phyloP scores from a whole-genome alignment of 768 basidiomycete genomes.

The Pleurotus giganteus region DNA sequence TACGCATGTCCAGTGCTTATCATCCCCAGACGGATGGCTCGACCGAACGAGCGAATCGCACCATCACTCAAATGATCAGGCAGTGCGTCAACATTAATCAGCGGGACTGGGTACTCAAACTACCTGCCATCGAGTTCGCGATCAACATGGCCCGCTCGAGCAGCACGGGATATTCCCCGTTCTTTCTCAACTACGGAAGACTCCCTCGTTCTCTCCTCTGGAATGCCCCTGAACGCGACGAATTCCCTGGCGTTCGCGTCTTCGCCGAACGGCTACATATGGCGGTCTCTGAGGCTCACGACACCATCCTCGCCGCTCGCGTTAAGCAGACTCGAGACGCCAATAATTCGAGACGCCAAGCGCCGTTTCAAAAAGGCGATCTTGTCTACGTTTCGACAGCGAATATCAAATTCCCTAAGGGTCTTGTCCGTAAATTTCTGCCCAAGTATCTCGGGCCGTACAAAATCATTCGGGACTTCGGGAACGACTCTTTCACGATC shows the following conservation, averaged over 20 bases:
- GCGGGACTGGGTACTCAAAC: slow-evolving; percentile 25
- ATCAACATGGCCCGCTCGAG: slow-evolving; percentile 32
- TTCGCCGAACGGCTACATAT: slow-evolving; percentile 20
- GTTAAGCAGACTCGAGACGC: slow-evolving; percentile 12
- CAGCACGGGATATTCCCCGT: slow-evolving; percentile 31
- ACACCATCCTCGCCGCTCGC: slow-evolving; percentile 20
- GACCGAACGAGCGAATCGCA: slow-evolving; percentile 30
- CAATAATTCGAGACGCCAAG: slow-evolving; percentile 1
- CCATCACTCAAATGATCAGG: slow-evolving; percentile 27
- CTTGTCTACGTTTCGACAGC: slow-evolving; percentile 21
- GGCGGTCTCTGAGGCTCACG: slow-evolving; percentile 25
- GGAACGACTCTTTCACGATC: slow-evolving; percentile 8
- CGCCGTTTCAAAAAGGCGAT: slow-evolving; percentile 7
- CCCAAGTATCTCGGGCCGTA: slow-evolving; percentile 24
- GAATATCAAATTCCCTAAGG: slow-evolving; percentile 21
- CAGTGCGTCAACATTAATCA: slow-evolving; percentile 21
- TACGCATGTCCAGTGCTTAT: slow-evolving; percentile 27
- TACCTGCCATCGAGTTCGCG: slow-evolving; percentile 34
- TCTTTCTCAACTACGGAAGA: slow-evolving; percentile 17
- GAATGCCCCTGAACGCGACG: not conserved
- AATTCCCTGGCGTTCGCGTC: slow-evolving; percentile 19
- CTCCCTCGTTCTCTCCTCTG: slow-evolving; percentile 21
- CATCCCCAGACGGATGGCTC: slow-evolving; percentile 24
- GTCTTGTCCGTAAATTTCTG: slow-evolving; percentile 31
- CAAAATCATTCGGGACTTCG: slow-evolving; percentile 13